These are phyloP conservation scores for Fragosphaeria purpurea DNA, from an alignment of 2,329 filamentous ascomycete species.

Conservation along the genomic window DNA sequence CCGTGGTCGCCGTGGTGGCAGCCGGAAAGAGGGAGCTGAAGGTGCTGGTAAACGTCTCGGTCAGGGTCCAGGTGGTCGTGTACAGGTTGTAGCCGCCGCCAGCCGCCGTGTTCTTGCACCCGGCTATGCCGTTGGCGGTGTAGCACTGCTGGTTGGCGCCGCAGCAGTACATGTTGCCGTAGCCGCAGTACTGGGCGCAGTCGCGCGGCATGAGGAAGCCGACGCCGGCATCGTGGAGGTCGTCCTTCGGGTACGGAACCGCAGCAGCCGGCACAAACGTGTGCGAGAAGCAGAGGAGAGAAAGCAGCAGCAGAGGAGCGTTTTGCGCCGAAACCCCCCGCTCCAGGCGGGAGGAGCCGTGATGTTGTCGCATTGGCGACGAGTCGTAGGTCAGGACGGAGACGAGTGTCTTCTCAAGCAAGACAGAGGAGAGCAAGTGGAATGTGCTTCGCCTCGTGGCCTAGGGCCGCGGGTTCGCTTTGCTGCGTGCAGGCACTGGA, in stretches of 20 bases:
- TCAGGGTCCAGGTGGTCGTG: slow-evolving; percentile 53
- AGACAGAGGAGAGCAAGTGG: too few species aligned
- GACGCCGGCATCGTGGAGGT: slow-evolving; percentile 36
- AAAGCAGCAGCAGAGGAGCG: neutral
- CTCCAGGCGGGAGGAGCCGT: neutral
- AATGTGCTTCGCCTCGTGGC: too few species aligned
- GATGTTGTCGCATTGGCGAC: slow-evolving; percentile 2
- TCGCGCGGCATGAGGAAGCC: slow-evolving; percentile 39
- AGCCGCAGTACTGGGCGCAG: slow-evolving; percentile 45
- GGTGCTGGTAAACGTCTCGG: slow-evolving; percentile 50
- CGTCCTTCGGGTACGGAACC: slow-evolving; percentile 40
- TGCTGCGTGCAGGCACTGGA: neutral
- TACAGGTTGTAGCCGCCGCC: slow-evolving; percentile 25
- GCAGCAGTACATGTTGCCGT: slow-evolving; percentile 47
- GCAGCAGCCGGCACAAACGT: slow-evolving; percentile 24
- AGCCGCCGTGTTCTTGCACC: slow-evolving; percentile 31
- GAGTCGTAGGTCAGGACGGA: neutral
- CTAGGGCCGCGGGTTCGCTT: too few species aligned
- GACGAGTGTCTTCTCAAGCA: too few species aligned
- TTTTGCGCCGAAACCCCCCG: neutral
- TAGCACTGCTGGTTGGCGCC: slow-evolving; percentile 37
- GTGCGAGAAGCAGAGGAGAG: slow-evolving; percentile 3
- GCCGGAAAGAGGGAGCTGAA: slow-evolving; percentile 39
- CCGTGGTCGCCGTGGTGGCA: slow-evolving; percentile 26
- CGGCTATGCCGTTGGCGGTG: slow-evolving; percentile 40